A percentile compares a stretch with the other conserved stretches of the same genome.
phyloP scores from a whole-genome alignment of 352 stramenopile genomes.

The Globisporangium rhizosaccharum region DNA sequence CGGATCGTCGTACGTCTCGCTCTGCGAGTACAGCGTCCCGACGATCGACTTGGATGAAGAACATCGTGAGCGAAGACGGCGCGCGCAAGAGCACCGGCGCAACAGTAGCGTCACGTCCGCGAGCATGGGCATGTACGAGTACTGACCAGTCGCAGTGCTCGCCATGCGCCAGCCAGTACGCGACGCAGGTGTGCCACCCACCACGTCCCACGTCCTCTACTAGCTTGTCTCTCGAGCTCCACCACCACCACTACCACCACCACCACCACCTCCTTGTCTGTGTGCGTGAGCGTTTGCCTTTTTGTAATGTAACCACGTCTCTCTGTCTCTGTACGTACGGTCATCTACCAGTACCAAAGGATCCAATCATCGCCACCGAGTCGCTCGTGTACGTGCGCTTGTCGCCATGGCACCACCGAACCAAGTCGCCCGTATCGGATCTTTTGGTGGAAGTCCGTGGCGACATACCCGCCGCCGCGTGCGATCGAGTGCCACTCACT shows the following conservation, averaged over 20 bases:
- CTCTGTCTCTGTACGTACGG: neutral
- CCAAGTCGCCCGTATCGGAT: no score
- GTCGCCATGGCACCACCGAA: no score
- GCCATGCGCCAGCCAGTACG: neutral
- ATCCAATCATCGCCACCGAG: no score
- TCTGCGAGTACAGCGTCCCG: constrained; percentile 71
- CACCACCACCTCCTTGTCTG: neutral
- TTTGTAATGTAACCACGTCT: constrained; percentile 1
- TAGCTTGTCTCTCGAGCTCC: neutral
- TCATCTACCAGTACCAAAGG: neutral
- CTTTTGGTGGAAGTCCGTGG: no score
- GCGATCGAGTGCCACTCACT: neutral
- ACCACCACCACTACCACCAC: neutral
- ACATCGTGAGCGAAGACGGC: constrained; percentile 64
- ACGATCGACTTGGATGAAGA: constrained; percentile 60
- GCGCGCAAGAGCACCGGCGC: constrained; percentile 59
- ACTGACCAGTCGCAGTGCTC: neutral
- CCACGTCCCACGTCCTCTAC: no score
- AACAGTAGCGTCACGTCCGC: constrained; percentile 66
- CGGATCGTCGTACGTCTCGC: constrained; percentile 77
- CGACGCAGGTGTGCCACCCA: neutral
- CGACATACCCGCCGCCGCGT: no score
- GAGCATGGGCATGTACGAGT: constrained; percentile 16
- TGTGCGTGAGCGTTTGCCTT: neutral
- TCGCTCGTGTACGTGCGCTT: no score